These are phyloP conservation scores for Pichia sp. DNA, from an alignment of 1,139 yeast species.

Conservation along the genomic window DNA sequence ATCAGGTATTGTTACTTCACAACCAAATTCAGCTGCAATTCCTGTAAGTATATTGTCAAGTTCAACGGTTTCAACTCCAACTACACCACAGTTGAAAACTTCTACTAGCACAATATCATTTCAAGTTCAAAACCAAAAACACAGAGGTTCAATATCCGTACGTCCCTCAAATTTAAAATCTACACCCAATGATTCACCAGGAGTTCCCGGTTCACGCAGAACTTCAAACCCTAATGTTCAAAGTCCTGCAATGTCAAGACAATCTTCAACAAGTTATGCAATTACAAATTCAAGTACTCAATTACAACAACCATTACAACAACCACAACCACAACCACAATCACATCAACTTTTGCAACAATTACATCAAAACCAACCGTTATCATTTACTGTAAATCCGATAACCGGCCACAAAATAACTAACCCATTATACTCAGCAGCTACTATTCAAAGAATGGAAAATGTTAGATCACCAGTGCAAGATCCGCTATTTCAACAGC, in stretches of 20 bases:
- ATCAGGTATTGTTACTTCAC: slow-evolving; percentile 3
- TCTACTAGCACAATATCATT: slow-evolving; percentile 25
- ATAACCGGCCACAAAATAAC: slow-evolving; percentile 2
- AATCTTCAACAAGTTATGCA: not conserved
- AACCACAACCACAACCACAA: not conserved
- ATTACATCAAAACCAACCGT: not conserved
- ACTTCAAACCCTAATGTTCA: slow-evolving; percentile 7
- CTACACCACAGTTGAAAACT: slow-evolving; percentile 15
- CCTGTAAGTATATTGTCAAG: slow-evolving; percentile 1
- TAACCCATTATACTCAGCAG: slow-evolving; percentile 1
- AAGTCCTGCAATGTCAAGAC: not conserved
- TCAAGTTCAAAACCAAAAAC: slow-evolving; percentile 32
- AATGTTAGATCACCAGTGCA: slow-evolving; percentile 6
- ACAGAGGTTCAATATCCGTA: slow-evolving; percentile 45
- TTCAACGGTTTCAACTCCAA: slow-evolving; percentile 8
- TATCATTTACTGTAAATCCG: slow-evolving; percentile 6
- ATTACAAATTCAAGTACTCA: not conserved
- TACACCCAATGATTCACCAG: slow-evolving; percentile 7
- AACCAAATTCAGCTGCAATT: not conserved
- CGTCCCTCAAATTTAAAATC: slow-evolving; percentile 30
- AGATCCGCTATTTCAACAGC: not conserved
- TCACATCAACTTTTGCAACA: not conserved
- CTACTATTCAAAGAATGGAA: slow-evolving; percentile 10
- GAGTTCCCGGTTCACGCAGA: slow-evolving; percentile 10
- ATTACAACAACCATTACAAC: not conserved